phyloP scores from a whole-genome alignment of 768 basidiomycete genomes.

The Boletellus ananiceps region DNA sequence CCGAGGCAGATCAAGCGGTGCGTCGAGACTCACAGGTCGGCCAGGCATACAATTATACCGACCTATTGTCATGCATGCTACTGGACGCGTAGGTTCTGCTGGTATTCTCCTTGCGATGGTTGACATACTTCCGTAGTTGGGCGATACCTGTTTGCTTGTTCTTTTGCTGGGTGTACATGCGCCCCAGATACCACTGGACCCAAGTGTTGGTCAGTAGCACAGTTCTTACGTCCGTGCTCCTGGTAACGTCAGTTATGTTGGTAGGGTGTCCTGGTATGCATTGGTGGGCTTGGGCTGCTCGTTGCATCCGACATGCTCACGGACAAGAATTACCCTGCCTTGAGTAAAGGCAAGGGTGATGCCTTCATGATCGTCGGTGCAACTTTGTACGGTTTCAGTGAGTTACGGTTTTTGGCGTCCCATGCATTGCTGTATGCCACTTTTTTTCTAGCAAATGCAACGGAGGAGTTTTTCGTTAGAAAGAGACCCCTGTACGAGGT shows the following conservation, averaged over 20 bases:
- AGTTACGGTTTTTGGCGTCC: constrained; percentile 26
- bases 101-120: background rate
- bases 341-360: constrained; percentile 70
- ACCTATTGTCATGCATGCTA: constrained; percentile 86
- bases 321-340: constrained; percentile 65
- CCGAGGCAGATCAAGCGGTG: background rate
- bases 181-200: constrained; percentile 76
- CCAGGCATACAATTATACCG: constrained; percentile 82
- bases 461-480: constrained; percentile 84
- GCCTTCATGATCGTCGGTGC: constrained; percentile 85
- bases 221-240: background rate
- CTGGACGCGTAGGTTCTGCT: constrained; percentile 64
- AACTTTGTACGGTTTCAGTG: constrained; percentile 82
- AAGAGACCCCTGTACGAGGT: constrained; percentile 76
- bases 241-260: background rate
- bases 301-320: constrained; percentile 77
- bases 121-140: constrained; percentile 47
- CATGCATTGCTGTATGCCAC: background rate
- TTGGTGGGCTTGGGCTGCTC: constrained; percentile 73
- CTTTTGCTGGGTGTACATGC: constrained; percentile 81
- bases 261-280: constrained; percentile 69
- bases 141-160: constrained; percentile 85
- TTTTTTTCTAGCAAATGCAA: constrained; percentile 63
- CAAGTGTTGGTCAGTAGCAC: constrained; percentile 59
- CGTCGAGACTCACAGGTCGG: background rate